Evolutionary conservation across 805 yeast species (phyloP).

Genomic region (Nakazawaea ambrosiae): DNA sequence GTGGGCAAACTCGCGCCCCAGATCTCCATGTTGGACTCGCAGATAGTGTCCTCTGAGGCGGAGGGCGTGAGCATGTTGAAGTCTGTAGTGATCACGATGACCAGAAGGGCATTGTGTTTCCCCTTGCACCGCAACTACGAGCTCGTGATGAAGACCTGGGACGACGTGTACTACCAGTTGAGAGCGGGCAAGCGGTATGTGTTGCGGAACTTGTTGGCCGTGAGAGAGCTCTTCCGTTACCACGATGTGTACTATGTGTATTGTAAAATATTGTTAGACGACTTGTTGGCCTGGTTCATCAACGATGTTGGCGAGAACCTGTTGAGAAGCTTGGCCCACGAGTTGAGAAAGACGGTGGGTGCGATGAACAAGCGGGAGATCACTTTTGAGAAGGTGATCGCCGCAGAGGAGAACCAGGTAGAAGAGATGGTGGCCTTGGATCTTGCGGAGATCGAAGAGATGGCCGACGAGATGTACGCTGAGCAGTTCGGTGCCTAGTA

Average conservation of each 20-base stretch:
- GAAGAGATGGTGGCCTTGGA: conserved; percentile 13
- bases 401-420: conserved; percentile 15
- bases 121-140: conserved; percentile 75
- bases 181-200: conserved; percentile 65
- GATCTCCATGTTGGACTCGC: conserved; percentile 62
- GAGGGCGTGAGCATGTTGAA: conserved; percentile 34
- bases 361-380: conserved; percentile 36
- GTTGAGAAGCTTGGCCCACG: conserved; percentile 60
- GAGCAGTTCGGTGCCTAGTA: conserved; percentile 9
- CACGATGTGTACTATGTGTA: conserved; percentile 85
- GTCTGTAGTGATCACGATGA: conserved; percentile 51
- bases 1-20: conserved; percentile 84
- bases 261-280: conserved; percentile 69
- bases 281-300: conserved; percentile 68
- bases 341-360: conserved; percentile 39
- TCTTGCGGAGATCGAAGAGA: conserved; percentile 43
- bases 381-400: conserved; percentile 45
- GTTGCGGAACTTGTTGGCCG: conserved; percentile 49
- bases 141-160: conserved; percentile 59
- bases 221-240: conserved; percentile 68
- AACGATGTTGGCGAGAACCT: conserved; percentile 53
- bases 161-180: conserved; percentile 60
- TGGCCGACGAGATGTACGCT: conserved; percentile 44
- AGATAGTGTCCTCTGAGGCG: conserved; percentile 31
- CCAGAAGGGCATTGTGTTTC: conserved; percentile 67